These are phyloP conservation scores for Amaranthus cruentus DNA, from an alignment of 148 eudicot genomes.

Conservation along the genomic window DNA sequence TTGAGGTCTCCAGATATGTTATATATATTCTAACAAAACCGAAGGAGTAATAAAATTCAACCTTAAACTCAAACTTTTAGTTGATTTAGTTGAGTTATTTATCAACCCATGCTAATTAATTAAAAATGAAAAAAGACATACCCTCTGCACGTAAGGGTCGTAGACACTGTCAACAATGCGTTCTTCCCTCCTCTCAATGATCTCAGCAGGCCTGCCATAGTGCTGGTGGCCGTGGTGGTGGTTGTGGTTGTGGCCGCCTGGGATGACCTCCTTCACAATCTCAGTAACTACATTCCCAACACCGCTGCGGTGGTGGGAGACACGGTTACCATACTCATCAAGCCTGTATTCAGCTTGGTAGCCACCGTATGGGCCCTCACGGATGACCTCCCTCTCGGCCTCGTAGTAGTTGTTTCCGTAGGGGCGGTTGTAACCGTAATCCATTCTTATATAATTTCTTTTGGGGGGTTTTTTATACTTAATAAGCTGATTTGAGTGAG, in stretches of 20 bases:
- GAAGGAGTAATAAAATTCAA: too few relatives aligned
- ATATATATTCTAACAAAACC: too few relatives aligned
- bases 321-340: slow-evolving; percentile 16
- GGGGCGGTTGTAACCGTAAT: slow-evolving; percentile 6
- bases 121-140: neutral
- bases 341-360: slow-evolving; percentile 15
- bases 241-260: slow-evolving; percentile 12
- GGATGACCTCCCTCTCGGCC: slow-evolving; percentile 17
- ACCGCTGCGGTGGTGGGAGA: slow-evolving; percentile 11
- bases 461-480: neutral
- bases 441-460: slow-evolving; percentile 8
- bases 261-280: neutral
- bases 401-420: slow-evolving; percentile 20
- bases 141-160: slow-evolving; percentile 20
- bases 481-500: slow-evolving; percentile 5
- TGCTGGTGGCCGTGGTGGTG: slow-evolving; percentile 14
- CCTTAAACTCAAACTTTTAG: too few relatives aligned
- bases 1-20: too few relatives aligned
- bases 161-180: slow-evolving; percentile 12
- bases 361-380: slow-evolving; percentile 11
- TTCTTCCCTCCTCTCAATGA: slow-evolving; percentile 18
- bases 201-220: slow-evolving; percentile 7
- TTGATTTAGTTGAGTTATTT: too few relatives aligned
- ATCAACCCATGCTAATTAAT: too few relatives aligned
- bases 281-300: neutral